Evolutionary conservation across 2,329 filamentous ascomycete species (phyloP).

Genomic region (Aschersonia sp.): DNA sequence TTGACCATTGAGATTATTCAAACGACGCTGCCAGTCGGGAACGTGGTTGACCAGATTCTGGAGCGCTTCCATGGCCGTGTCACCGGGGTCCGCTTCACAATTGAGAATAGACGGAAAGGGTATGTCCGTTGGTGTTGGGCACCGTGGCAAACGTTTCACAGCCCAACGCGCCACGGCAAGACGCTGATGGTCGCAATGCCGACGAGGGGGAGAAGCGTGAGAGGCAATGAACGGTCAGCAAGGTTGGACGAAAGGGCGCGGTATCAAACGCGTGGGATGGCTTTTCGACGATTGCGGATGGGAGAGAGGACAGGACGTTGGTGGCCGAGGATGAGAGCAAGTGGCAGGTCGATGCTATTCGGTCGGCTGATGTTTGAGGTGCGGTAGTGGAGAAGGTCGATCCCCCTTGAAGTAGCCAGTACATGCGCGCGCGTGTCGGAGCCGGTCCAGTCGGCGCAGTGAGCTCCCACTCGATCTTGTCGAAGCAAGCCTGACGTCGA

Average conservation of each 20-base stretch:
- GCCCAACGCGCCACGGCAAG: slow-evolving; percentile 14
- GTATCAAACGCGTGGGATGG: too few species aligned
- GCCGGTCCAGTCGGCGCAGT: not conserved
- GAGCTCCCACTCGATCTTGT: not conserved
- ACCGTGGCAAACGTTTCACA: slow-evolving; percentile 14
- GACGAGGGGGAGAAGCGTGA: not conserved
- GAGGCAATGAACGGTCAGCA: not conserved
- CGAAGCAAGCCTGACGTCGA: not conserved
- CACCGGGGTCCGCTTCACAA: slow-evolving; percentile 13
- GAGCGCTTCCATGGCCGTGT: slow-evolving; percentile 40
- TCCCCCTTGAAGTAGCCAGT: not conserved
- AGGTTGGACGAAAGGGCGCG: not conserved
- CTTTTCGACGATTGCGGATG: too few species aligned
- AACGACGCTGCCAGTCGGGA: slow-evolving; percentile 43
- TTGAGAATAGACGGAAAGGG: slow-evolving; percentile 11
- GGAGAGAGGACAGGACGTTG: too few species aligned
- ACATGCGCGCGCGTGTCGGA: not conserved
- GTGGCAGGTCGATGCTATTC: too few species aligned
- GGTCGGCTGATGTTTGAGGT: not conserved
- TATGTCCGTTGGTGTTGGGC: not conserved
- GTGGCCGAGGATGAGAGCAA: too few species aligned
- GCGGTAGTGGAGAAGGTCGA: not conserved
- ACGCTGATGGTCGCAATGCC: not conserved
- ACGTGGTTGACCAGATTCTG: slow-evolving; percentile 38
- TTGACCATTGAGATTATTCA: slow-evolving; percentile 46